Conservation (phyloP, 2,329 filamentous ascomycete species). For the Neopestalotiopsis clavispora region DNA sequence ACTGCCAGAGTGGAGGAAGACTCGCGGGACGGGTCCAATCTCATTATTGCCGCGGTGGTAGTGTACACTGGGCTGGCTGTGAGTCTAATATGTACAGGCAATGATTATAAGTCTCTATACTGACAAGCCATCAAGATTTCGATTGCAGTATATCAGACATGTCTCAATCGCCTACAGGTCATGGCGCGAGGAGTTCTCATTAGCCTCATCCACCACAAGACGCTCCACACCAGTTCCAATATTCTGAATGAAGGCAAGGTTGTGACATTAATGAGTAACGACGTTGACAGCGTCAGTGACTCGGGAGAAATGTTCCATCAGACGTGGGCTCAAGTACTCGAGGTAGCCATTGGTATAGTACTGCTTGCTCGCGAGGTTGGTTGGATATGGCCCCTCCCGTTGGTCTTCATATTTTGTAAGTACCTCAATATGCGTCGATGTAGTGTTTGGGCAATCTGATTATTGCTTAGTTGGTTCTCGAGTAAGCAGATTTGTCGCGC, state of each 20-base stretch:
- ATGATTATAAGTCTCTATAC: background rate
- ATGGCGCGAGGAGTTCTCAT: slow-evolving; percentile 41
- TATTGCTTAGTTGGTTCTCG: slow-evolving; percentile 39
- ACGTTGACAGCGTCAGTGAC: slow-evolving; percentile 39
- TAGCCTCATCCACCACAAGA: slow-evolving; percentile 41
- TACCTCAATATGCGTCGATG: background rate
- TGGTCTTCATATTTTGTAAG: slow-evolving; percentile 47
- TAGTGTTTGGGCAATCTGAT: background rate
- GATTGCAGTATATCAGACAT: slow-evolving; percentile 36
- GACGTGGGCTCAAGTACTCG: slow-evolving; percentile 46
- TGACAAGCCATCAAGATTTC: slow-evolving; percentile 32
- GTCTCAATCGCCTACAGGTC: slow-evolving; percentile 36
- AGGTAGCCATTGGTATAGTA: slow-evolving; percentile 44
- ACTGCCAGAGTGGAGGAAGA: background rate
- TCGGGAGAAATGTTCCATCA: slow-evolving; percentile 45
- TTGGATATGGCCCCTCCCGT: slow-evolving; percentile 46
- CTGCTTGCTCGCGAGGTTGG: slow-evolving; percentile 45
- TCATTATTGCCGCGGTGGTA: slow-evolving; percentile 1
- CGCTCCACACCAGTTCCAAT: slow-evolving; percentile 27
- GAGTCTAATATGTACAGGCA: background rate
- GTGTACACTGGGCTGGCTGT: slow-evolving; percentile 16
- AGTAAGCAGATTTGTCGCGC: slow-evolving; percentile 41
- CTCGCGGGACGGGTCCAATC: background rate
- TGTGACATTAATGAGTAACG: slow-evolving; percentile 46
- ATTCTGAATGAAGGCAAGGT: slow-evolving; percentile 38